Percentiles rank a stretch among this genome's conserved stretches.
These are phyloP conservation scores for Rhinocladiella mackenziei DNA, from an alignment of 2,329 filamentous ascomycete species.

Conservation along the genomic window DNA sequence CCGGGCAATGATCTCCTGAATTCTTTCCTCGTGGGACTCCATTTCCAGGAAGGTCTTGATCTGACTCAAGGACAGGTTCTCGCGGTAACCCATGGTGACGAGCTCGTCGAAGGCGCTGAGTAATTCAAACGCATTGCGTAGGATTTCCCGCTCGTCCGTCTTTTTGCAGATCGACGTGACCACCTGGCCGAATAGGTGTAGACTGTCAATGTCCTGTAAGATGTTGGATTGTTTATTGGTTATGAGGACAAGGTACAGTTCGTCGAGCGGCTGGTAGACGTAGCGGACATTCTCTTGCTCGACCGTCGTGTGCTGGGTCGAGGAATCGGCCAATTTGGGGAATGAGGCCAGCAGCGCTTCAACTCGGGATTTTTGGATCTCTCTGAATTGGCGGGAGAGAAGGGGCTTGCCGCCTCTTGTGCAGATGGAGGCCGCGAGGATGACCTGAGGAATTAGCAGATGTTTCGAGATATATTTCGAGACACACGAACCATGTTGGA, in stretches of 20 bases:
- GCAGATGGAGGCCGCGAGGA: slow-evolving; percentile 97
- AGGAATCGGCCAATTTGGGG: slow-evolving; percentile 92
- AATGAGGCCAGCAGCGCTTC: slow-evolving; percentile 96
- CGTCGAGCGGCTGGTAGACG: slow-evolving; percentile 97
- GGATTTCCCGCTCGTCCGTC: slow-evolving; percentile 90
- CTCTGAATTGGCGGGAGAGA: slow-evolving; percentile 93
- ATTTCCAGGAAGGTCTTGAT: slow-evolving; percentile 99
- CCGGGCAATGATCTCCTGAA: slow-evolving; percentile 95
- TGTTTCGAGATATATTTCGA: too few species aligned
- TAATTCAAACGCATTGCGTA: slow-evolving; percentile 91
- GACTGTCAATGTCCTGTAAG: slow-evolving; percentile 95
- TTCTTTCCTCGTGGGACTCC: slow-evolving; percentile 98
- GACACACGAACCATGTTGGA: too few species aligned
- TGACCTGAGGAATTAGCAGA: slow-evolving; percentile 58
- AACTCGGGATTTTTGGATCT: slow-evolving; percentile 94
- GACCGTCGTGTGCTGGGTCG: slow-evolving; percentile 95
- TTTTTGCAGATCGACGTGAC: slow-evolving; percentile 95
- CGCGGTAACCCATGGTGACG: slow-evolving; percentile 89
- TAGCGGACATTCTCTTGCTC: slow-evolving; percentile 99
- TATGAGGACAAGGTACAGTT: slow-evolving; percentile 99
- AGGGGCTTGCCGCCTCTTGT: slow-evolving; percentile 97
- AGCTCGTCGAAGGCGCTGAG: slow-evolving; percentile 96
- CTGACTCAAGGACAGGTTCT: slow-evolving; percentile 92
- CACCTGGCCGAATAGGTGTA: slow-evolving; percentile 96
- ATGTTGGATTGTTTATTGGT: slow-evolving; percentile 99